Conservation (phyloP, 352 stramenopile genomes). For the Phytopythium boreale region DNA sequence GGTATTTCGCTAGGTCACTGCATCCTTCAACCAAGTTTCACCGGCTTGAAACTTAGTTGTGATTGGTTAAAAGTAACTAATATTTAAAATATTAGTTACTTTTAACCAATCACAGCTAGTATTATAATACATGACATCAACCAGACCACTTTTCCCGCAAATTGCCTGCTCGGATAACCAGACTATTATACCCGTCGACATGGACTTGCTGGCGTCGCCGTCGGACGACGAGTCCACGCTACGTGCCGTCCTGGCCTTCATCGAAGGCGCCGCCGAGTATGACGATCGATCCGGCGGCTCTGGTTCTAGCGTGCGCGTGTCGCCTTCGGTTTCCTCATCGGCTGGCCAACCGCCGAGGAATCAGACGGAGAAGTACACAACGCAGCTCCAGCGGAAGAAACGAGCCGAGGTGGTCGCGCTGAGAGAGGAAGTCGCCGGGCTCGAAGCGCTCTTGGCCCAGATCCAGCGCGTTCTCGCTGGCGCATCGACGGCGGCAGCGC, state of each 20-base stretch:
- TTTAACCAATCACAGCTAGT: too few species aligned
- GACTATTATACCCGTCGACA: too few species aligned
- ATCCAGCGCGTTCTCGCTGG: neutral
- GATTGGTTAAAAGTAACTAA: too few species aligned
- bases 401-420: constrained; percentile 14
- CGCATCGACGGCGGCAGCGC: too few species aligned
- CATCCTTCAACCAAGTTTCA: too few species aligned
- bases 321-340: neutral
- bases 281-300: neutral
- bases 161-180: too few species aligned
- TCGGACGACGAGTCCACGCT: neutral
- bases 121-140: too few species aligned
- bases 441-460: constrained; percentile 8
- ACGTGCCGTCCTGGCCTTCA: neutral
- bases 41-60: too few species aligned
- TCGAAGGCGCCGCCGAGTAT: neutral
- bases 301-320: neutral
- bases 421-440: constrained; percentile 7
- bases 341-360: neutral
- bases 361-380: constrained; percentile 15
- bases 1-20: too few species aligned
- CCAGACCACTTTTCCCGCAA: too few species aligned
- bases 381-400: constrained; percentile 13
- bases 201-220: neutral
- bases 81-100: too few species aligned